Conservation (phyloP, 2,329 filamentous ascomycete genomes). For the Fusarium brachygibbosum region DNA sequence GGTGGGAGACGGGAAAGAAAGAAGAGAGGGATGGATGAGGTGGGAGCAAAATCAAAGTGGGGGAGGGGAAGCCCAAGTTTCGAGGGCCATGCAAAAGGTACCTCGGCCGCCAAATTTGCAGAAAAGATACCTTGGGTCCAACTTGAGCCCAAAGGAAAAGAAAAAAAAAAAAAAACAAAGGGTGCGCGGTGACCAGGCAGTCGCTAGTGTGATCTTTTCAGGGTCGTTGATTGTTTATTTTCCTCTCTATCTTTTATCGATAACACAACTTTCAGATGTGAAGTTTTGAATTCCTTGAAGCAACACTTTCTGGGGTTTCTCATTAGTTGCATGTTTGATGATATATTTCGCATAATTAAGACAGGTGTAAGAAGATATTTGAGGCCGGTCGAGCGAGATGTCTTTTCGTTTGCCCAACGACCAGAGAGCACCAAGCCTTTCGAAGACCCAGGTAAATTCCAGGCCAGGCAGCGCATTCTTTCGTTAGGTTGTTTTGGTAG, state of each 20-base stretch:
- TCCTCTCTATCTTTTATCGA: conserved; percentile 17
- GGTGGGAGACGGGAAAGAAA: conserved; percentile 44
- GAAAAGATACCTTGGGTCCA: conserved; percentile 21
- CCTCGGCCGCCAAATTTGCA: conserved; percentile 14
- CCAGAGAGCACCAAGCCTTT: background rate
- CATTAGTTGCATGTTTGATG: background rate
- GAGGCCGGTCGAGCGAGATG: background rate
- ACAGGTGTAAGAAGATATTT: background rate
- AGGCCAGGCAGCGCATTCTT: background rate
- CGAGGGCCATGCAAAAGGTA: conserved; percentile 35
- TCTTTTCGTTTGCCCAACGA: conserved; percentile 1
- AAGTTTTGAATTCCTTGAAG: background rate
- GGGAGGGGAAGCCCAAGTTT: conserved; percentile 46
- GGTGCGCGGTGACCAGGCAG: conserved; percentile 34
- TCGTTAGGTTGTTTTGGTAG: conserved; percentile 13
- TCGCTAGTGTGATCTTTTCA: conserved; percentile 36
- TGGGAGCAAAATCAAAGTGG: conserved; percentile 46
- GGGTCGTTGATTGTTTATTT: conserved; percentile 13
- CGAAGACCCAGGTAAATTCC: background rate
- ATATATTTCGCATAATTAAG: background rate
- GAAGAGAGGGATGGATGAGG: conserved; percentile 46
- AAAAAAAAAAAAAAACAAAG: conserved; percentile 42
- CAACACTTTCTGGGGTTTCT: background rate
- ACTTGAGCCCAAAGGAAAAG: conserved; percentile 29
- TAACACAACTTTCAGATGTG: background rate